Evolutionary conservation across 2,329 filamentous ascomycete species (phyloP).

Genomic region (Cladophialophora chaetospira): DNA sequence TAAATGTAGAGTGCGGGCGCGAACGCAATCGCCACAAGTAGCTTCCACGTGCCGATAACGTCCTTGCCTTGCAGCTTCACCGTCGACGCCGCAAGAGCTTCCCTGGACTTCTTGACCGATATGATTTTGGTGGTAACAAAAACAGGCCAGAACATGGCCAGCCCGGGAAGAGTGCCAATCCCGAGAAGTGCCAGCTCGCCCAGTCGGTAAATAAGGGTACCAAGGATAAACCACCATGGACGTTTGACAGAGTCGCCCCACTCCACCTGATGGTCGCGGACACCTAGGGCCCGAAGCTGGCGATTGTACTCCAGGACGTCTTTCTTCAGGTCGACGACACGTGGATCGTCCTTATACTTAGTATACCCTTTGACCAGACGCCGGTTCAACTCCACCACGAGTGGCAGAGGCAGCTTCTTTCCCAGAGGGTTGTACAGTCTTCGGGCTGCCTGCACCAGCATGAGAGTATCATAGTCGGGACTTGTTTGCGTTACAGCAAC

Average conservation of each 20-base stretch:
- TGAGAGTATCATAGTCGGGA: constrained; percentile 93
- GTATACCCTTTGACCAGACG: constrained; percentile 89
- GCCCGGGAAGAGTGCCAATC: constrained; percentile 79
- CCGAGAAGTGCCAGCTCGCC: constrained; percentile 75
- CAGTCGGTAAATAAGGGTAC: constrained; percentile 76
- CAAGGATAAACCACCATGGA: constrained; percentile 72
- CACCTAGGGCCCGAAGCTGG: constrained; percentile 78
- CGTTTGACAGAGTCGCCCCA: constrained; percentile 69
- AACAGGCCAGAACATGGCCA: constrained; percentile 83
- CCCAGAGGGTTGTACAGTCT: constrained; percentile 92
- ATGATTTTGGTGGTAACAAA: constrained; percentile 83
- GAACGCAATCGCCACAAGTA: constrained; percentile 81
- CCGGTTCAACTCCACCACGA: constrained; percentile 91
- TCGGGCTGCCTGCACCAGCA: constrained; percentile 91
- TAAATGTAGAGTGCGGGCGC: constrained; percentile 79
- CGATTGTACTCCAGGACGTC: constrained; percentile 84
- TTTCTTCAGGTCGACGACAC: constrained; percentile 73
- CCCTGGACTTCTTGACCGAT: constrained; percentile 76
- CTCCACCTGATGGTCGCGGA: constrained; percentile 92
- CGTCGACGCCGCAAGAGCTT: constrained; percentile 79
- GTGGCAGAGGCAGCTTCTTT: constrained; percentile 87
- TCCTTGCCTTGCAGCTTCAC: constrained; percentile 88
- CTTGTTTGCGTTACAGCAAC: constrained; percentile 87
- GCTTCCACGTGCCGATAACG: constrained; percentile 93
- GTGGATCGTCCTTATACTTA: constrained; percentile 85